A percentile compares a stretch with the other conserved stretches of the same genome.
phyloP scores from a whole-genome alignment of 2,329 filamentous ascomycete species.

The Aureobasidium lini region DNA sequence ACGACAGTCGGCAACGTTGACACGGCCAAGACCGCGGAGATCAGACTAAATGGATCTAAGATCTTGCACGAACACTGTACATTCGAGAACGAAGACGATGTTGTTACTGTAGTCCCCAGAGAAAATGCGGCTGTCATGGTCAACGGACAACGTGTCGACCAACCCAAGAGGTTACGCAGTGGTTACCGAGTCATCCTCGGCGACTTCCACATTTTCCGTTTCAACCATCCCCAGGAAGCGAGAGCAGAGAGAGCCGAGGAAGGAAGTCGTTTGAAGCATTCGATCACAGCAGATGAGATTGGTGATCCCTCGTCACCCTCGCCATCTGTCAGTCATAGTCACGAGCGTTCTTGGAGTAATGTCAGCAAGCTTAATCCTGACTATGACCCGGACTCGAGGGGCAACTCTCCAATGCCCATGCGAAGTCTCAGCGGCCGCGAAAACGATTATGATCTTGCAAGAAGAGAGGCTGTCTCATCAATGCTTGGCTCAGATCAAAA shows the following conservation, averaged over 20 bases:
- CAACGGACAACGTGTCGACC: slow-evolving; percentile 83
- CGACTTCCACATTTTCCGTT: slow-evolving; percentile 97
- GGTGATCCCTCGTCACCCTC: slow-evolving; percentile 50
- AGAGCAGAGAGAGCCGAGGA: slow-evolving; percentile 84
- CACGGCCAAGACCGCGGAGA: slow-evolving; percentile 74
- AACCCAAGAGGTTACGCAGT: slow-evolving; percentile 77
- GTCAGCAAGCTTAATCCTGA: slow-evolving; percentile 75
- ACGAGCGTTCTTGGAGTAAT: slow-evolving; percentile 60
- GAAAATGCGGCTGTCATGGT: slow-evolving; percentile 98
- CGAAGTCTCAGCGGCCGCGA: slow-evolving; percentile 57
- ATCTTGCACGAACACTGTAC: slow-evolving; percentile 89
- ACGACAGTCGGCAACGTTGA: slow-evolving; percentile 95
- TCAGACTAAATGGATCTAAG: slow-evolving; percentile 85
- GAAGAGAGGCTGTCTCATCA: slow-evolving; percentile 85
- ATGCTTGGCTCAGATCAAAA: slow-evolving; percentile 88
- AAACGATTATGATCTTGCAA: slow-evolving; percentile 89
- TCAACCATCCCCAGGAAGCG: slow-evolving; percentile 96
- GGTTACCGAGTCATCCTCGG: slow-evolving; percentile 93
- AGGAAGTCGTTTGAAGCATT: slow-evolving; percentile 74
- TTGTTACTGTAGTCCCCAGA: slow-evolving; percentile 81
- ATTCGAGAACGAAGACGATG: slow-evolving; percentile 88
- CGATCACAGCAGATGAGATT: slow-evolving; percentile 57
- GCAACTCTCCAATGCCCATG: slow-evolving; percentile 67
- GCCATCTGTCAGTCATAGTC: slow-evolving; percentile 48
- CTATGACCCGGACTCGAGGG: slow-evolving; percentile 64